Conservation (phyloP, 1,139 yeast genomes). For the Hansenula lynferdii region DNA sequence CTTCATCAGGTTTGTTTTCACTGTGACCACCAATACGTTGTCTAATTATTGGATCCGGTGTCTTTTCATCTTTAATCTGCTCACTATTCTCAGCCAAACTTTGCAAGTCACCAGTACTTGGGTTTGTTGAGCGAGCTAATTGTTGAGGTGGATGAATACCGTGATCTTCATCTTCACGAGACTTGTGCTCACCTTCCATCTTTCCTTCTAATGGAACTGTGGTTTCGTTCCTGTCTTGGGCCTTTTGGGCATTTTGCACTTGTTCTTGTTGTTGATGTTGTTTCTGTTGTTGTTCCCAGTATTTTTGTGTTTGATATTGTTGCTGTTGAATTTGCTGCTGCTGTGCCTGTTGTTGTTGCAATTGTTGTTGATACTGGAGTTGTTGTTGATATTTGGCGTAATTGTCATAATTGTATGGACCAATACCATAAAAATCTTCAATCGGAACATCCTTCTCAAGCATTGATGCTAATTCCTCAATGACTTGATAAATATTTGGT, state of each 20-base stretch:
- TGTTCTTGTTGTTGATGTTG: not conserved
- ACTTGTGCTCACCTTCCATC: too few species aligned
- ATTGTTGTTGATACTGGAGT: constrained; percentile 1
- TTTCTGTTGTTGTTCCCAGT: not conserved
- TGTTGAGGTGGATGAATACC: constrained; percentile 14
- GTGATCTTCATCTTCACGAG: too few species aligned
- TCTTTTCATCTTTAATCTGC: not conserved
- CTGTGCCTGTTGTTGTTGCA: constrained; percentile 2
- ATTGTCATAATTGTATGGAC: constrained; percentile 33
- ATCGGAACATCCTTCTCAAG: constrained; percentile 55
- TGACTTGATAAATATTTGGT: constrained; percentile 83
- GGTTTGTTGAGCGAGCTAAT: constrained; percentile 17
- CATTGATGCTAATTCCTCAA: constrained; percentile 62
- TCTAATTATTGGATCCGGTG: not conserved
- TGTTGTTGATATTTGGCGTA: constrained; percentile 19
- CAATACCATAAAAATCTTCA: constrained; percentile 30
- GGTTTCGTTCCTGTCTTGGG: not conserved
- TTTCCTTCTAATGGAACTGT: too few species aligned
- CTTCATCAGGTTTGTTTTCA: constrained; percentile 8
- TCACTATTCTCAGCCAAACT: constrained; percentile 1
- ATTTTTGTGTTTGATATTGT: constrained; percentile 1
- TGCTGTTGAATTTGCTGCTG: constrained; percentile 2
- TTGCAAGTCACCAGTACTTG: constrained; percentile 16
- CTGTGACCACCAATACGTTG: constrained; percentile 2
- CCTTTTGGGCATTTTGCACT: not conserved